Evolutionary conservation across 176 grass and related monocot species (phyloP).

Genomic region (Poa pratensis): DNA sequence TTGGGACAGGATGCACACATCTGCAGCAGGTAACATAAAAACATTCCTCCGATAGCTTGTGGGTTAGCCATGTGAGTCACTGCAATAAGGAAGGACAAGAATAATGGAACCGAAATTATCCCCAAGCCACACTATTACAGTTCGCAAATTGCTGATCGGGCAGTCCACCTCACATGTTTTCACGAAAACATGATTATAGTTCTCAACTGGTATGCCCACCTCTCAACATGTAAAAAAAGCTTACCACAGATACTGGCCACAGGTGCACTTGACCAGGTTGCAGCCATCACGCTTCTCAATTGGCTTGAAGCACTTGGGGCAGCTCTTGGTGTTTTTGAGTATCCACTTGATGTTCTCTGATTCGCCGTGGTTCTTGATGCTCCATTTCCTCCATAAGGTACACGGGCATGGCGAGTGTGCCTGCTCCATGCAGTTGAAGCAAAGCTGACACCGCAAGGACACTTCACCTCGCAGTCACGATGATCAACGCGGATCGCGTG

Average conservation of each 20-base stretch:
- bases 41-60: not conserved
- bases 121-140: not conserved
- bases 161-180: conserved; percentile 8
- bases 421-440: conserved; percentile 52
- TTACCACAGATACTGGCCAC: conserved; percentile 52
- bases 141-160: not conserved
- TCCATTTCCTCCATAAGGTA: conserved; percentile 57
- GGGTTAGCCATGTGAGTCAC: not conserved
- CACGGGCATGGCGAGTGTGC: conserved; percentile 65
- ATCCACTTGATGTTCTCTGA: conserved; percentile 63
- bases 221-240: not conserved
- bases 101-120: not conserved
- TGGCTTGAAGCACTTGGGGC: conserved; percentile 65
- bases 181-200: not conserved
- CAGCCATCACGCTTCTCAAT: conserved; percentile 53
- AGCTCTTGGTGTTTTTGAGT: conserved; percentile 54
- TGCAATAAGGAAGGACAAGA: not conserved
- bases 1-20: not conserved
- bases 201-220: not conserved
- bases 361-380: conserved; percentile 18
- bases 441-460: conserved; percentile 59
- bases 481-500: conserved; percentile 50
- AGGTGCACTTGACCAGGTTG: conserved; percentile 50
- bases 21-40: not conserved
- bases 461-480: conserved; percentile 50